Conservation (phyloP, 305 asterid species). For the Fraxinus nigra region DNA sequence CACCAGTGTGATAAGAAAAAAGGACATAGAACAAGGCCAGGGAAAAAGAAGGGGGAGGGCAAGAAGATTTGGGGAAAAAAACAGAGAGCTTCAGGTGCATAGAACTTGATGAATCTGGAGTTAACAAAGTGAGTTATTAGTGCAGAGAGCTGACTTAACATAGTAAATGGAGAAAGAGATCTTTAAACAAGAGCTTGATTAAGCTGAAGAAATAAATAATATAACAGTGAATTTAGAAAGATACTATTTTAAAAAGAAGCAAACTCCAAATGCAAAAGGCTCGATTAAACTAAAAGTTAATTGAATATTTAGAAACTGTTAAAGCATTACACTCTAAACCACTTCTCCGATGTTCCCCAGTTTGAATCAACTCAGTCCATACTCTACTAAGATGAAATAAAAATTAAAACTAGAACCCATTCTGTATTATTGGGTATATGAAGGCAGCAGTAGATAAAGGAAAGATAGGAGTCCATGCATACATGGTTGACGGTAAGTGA, state of each 20-base stretch:
- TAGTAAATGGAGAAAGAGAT: background rate
- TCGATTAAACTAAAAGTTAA: background rate
- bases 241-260: background rate
- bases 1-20: constrained; percentile 15
- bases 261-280: constrained; percentile 3
- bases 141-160: background rate
- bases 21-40: background rate
- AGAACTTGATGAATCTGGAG: background rate
- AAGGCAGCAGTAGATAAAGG: constrained; percentile 16
- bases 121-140: constrained; percentile 1
- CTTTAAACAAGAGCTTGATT: background rate
- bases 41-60: no score
- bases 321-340: background rate
- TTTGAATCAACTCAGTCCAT: background rate
- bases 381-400: background rate
- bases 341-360: background rate
- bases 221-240: background rate
- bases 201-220: background rate
- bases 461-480: constrained; percentile 13
- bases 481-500: background rate
- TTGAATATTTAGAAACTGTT: constrained; percentile 5
- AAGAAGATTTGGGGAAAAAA: background rate
- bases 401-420: background rate
- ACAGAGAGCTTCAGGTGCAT: background rate
- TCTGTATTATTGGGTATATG: constrained; percentile 9